Evolutionary conservation across 805 yeast genomes (phyloP), one percentile per base, ranked within the genome.

Genomic region (Zygosaccharomyces pseudorouxii): DNA sequence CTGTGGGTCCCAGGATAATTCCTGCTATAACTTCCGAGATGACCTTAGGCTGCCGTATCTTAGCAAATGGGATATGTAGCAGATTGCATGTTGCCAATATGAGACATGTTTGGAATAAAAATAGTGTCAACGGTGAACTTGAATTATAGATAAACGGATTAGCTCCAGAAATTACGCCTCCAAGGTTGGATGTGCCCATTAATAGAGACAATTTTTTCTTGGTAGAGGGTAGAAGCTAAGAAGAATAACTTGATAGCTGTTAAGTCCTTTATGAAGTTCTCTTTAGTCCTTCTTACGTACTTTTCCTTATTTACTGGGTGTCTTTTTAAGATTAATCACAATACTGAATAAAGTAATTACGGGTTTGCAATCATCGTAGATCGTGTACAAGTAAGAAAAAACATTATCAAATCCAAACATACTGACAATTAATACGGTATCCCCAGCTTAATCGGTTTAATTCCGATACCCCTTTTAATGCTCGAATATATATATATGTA

Each of bases 11-110:
- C 43, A 86, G 65, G 1, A 86, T 58, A 42, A 86, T 81, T 25
- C 95, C 95, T 0, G 89, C 74, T 8, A 86, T 72, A 42, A 86
- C 93, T 59, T 86, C 95, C 5, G 90, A 87, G 50, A 86, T 86
- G 38, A 86, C 95, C 50, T 81, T 72, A 0, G 95, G 95, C 62
- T 86, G 93, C 55, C 79, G 80, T 38, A 86, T 62, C 52, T 66
- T 75, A 9, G 80, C 71, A 12, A 86, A 66, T 0, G 89, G 88
- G 35, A 72, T 69, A 60, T 84, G 81, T 7, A 86, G 55, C 9
- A 81, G 31, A 48, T 82, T 84, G 47, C 89, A 81, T 20, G 82
- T 58, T 1, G 74, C 55, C 38, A 85, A 71, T 57, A 86, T 81
- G 50, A 83, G 69, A 6, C 82, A 69, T 9, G 82, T 78, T 62